Base-by-base conservation (phyloP, 345 rosid species). In the Moringa oleifera region DNA sequence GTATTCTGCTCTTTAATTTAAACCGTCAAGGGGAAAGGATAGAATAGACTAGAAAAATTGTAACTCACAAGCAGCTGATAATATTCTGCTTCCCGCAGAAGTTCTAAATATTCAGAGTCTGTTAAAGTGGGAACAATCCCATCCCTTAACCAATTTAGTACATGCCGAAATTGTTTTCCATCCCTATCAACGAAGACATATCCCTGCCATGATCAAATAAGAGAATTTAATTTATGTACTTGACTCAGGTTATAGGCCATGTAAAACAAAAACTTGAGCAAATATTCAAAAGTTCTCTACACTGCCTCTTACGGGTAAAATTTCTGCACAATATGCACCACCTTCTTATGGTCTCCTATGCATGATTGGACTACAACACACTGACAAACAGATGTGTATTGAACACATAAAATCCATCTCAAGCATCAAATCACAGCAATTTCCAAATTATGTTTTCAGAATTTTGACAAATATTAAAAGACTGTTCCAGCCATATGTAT, bases 71-170 rank as follows among this genome's bases (percentile, higher is more conserved):
- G 86, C 33, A 93, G 76, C 72, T 88, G 97, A 68, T 86, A 93
- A 73, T 90, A 88, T 72, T 87, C 94, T 51, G 90, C 96, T 78
- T 93, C 97, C 17, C 87, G 82, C 57, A 81, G 71, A 66, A 93
- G 88, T 77, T 93, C 87, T 20, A 68, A 77, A 73, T 83, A 83
- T 59, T 74, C 77, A 64, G 75, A 49, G 68, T 90, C 97, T 33
- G 87, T 65, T 19, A 93, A 70, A 54, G 57, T 64, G 9, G 98
- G 91, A 62, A 84, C 75, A 68, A 78, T 78, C 19, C 98, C 98
- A 83, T 90, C 97, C 73, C 97, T 84, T 82, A 93, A 75, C 96
- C 98, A 88, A 70, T 93, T 93, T 37, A 93, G 74, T 59, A 93
- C 74, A 73, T 90, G 96, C 52, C 98, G 81, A 57, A 93, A 93